Base-by-base conservation (phyloP, 2,329 filamentous ascomycete species). In the Aspergillus awamori region DNA sequence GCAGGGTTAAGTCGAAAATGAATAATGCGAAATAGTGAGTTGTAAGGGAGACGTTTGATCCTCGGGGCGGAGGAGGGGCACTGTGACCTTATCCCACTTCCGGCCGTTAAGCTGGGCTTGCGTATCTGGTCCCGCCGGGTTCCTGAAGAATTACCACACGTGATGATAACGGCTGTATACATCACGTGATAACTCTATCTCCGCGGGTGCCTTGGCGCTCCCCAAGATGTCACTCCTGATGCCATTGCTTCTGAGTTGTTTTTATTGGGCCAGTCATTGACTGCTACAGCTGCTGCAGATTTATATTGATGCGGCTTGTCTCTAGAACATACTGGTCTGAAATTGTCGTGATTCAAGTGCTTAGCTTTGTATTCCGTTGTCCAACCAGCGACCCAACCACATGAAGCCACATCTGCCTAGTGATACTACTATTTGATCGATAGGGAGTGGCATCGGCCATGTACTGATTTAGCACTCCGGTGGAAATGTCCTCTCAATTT, bases 401-500 rank as follows among this genome's bases (percentile, higher is more conserved):
- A 63, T 65, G 61, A 63, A 62, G 57, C 59, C 41, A 61, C 53
- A 62, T 59, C 53, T 61, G 62, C 49, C 61, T 56, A 47, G 53
- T 51, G 39, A 58, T 64, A 59, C 53, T 56, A 59, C 53, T 56
- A 26, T 52, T 56, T 60, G 59, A 64, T 57, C 57, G 52, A 53
- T 60, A 63, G 48, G 61, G 61, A 63, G 49, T 55, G 62, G 62
- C 63, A 33, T 65, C 61, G 69, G 73, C 67, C 64, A 75, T 75
- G 73, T 63, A 69, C 63, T 74, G 65, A 72, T 66, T 58, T 64
- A 63, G 49, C 63, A 57, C 58, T 57, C 56, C 63, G 60, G 68
- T 72, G 70, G 75, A 76, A 88, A 97, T 97, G 93, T 96, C 93
- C 77, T 89, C 92, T 71, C 92, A 96, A 85, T 88, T 97, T 72